A percentile compares a stretch with the other conserved stretches of the same genome.
Evolutionary conservation across 2,329 filamentous ascomycete species (phyloP).

Genomic region (Curvularia sp.): DNA sequence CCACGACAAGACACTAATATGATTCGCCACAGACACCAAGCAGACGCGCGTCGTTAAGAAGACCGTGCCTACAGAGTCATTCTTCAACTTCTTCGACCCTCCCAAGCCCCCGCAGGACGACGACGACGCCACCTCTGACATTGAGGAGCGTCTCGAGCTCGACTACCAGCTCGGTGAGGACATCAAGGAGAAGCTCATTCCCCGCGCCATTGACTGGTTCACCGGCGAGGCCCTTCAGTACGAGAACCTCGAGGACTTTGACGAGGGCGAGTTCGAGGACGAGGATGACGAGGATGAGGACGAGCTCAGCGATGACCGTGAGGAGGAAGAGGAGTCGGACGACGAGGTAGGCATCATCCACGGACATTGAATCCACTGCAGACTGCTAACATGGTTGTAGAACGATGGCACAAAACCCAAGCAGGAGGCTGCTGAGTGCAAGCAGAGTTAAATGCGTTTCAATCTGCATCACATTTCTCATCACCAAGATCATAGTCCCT

Average conservation of each 20-base stretch:
- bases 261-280: constrained; percentile 83
- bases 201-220: constrained; percentile 98
- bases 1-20: constrained; percentile 22
- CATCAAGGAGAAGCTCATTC: constrained; percentile 99
- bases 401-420: constrained; percentile 55
- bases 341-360: constrained; percentile 51
- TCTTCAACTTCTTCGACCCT: constrained; percentile 97
- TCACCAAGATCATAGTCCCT: constrained; percentile 10
- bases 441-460: constrained; percentile 50
- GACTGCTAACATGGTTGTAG: constrained; percentile 33
- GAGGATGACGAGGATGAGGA: constrained; percentile 94
- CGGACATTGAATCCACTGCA: neutral
- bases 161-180: constrained; percentile 99
- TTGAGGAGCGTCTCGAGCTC: constrained; percentile 96
- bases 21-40: constrained; percentile 79
- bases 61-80: constrained; percentile 97
- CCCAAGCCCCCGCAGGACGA: constrained; percentile 84
- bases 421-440: constrained; percentile 56
- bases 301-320: constrained; percentile 79
- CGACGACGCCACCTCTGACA: constrained; percentile 81
- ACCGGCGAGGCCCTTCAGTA: constrained; percentile 97
- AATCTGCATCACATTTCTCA: constrained; percentile 7
- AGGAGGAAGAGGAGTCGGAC: constrained; percentile 69
- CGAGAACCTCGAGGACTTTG: constrained; percentile 88
- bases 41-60: constrained; percentile 99